phyloP scores from a whole-genome alignment of 2,329 filamentous ascomycete species.

The Arthrobotrys sinensis region DNA sequence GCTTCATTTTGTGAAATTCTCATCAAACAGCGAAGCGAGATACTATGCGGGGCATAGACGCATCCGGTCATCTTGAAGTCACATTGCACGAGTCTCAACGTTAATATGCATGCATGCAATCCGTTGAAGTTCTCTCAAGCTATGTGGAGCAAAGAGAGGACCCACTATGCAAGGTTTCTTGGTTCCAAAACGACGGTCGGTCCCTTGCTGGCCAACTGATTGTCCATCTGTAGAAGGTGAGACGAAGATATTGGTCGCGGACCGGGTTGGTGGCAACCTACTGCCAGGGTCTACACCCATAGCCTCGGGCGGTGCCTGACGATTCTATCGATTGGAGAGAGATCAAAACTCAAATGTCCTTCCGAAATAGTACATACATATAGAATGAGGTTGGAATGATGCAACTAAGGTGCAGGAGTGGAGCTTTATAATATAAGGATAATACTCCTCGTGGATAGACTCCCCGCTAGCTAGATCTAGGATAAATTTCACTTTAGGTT shows the following conservation, averaged over 20 bases:
- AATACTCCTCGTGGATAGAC: not conserved
- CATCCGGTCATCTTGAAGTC: not conserved
- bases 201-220: constrained; percentile 3
- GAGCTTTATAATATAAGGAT: not conserved
- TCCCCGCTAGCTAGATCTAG: not conserved
- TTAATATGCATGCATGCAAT: not conserved
- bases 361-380: not conserved
- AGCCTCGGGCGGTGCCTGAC: constrained; percentile 6
- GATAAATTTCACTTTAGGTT: not conserved
- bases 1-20: constrained; percentile 10
- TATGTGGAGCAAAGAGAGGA: constrained; percentile 1
- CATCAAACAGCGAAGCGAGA: constrained; percentile 66
- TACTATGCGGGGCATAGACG: constrained; percentile 26
- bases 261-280: not conserved
- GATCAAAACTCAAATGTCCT: not conserved
- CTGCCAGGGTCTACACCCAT: not conserved
- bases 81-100: not conserved
- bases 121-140: not conserved
- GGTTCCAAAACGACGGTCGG: constrained; percentile 1
- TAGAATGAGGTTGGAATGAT: not conserved
- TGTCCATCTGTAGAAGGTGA: constrained; percentile 13
- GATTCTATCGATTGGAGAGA: not conserved
- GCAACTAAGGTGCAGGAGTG: not conserved
- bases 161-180: constrained; percentile 3
- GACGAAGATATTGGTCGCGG: not conserved